These are phyloP conservation scores for Coffea canephora DNA, from an alignment of 257 asterid species.

Conservation along the genomic window DNA sequence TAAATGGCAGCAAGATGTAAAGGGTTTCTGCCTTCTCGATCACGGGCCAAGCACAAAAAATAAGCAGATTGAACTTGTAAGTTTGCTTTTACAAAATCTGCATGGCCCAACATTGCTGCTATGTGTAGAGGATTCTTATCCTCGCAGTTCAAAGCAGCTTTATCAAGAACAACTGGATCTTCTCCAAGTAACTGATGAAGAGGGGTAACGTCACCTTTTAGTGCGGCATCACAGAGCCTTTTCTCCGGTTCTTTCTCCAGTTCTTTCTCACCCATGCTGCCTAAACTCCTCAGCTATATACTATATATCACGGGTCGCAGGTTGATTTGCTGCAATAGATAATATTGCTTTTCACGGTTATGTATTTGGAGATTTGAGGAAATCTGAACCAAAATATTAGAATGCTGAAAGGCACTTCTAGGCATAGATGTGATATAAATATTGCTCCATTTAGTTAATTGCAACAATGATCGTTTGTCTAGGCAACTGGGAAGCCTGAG, in stretches of 20 bases:
- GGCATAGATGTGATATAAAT: no score
- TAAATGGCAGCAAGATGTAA: no score
- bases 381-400: no score
- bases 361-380: no score
- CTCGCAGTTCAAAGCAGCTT: constrained; percentile 13
- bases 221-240: constrained; percentile 28
- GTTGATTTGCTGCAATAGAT: no score
- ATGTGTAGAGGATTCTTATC: constrained; percentile 46
- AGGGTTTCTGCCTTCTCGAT: background rate
- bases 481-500: no score
- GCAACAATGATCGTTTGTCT: no score
- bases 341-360: no score
- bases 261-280: background rate
- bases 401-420: no score
- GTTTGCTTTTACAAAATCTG: constrained; percentile 21
- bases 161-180: constrained; percentile 20
- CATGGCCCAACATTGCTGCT: constrained; percentile 30
- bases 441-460: no score
- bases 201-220: constrained; percentile 6
- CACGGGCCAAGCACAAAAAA: constrained; percentile 22
- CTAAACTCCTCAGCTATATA: no score
- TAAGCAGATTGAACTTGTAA: constrained; percentile 3
- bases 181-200: constrained; percentile 22
- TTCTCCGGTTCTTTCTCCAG: background rate
- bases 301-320: no score